A percentile compares a stretch with the other conserved stretches of the same genome.
These are phyloP conservation scores for Sanguinoderma infundibulare DNA, from an alignment of 1,284 basidiomycete species.

Conservation along the genomic window DNA sequence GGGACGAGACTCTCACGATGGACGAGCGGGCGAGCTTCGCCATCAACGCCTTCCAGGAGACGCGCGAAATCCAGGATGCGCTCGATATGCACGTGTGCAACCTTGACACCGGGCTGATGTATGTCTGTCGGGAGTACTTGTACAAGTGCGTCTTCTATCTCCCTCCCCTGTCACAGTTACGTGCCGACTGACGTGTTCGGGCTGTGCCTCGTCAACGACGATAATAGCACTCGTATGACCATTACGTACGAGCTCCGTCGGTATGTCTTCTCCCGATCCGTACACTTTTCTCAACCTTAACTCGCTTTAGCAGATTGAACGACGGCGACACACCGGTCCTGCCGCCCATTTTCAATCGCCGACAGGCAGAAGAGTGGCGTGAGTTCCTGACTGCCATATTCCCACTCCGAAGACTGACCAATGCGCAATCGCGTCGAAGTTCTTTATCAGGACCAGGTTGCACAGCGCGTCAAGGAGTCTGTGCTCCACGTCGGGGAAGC, in stretches of 20 bases:
- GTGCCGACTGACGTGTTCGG: slow-evolving; percentile 14
- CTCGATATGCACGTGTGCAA: slow-evolving; percentile 71
- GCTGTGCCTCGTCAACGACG: slow-evolving; percentile 7
- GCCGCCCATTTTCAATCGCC: slow-evolving; percentile 58
- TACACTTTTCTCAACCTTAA: slow-evolving; percentile 26
- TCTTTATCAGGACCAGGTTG: slow-evolving; percentile 63
- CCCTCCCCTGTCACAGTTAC: slow-evolving; percentile 13
- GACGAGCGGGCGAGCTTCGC: slow-evolving; percentile 63
- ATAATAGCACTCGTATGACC: slow-evolving; percentile 64
- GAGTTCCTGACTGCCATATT: slow-evolving; percentile 37
- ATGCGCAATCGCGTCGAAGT: slow-evolving; percentile 42
- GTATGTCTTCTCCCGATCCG: slow-evolving; percentile 43
- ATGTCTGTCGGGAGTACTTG: slow-evolving; percentile 71
- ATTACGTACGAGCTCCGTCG: slow-evolving; percentile 68
- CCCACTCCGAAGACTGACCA: slow-evolving; percentile 1
- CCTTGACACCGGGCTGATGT: slow-evolving; percentile 65
- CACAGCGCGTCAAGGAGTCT: slow-evolving; percentile 55
- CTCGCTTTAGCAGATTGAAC: slow-evolving; percentile 37
- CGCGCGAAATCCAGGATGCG: slow-evolving; percentile 64
- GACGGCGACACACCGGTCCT: slow-evolving; percentile 35
- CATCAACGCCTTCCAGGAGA: slow-evolving; percentile 64
- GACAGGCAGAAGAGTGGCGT: slow-evolving; percentile 79
- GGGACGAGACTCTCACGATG: slow-evolving; percentile 44
- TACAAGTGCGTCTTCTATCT: slow-evolving; percentile 61
- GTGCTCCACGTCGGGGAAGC: slow-evolving; percentile 51